phyloP scores from a whole-genome alignment of 345 rosid genomes.

The Heritiera fomes region DNA sequence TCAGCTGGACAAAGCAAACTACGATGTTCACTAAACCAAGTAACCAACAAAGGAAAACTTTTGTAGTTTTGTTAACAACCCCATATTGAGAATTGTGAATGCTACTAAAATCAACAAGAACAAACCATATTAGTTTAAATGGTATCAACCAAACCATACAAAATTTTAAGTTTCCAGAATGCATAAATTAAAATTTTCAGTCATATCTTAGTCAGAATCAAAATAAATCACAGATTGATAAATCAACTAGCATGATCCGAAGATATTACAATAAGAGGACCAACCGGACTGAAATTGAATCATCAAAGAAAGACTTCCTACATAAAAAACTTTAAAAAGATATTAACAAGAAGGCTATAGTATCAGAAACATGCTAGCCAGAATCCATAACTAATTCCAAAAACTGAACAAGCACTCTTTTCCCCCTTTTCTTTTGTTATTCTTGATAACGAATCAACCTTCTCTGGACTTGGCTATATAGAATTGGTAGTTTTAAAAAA shows the following conservation, averaged over 20 bases:
- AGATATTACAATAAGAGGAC: neutral
- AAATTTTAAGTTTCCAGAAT: neutral
- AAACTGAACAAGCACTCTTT: neutral
- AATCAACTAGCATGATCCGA: neutral
- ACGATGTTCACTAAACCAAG: neutral
- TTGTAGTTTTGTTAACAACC: neutral
- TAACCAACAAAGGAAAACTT: neutral
- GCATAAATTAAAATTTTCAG: neutral
- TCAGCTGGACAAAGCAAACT: neutral
- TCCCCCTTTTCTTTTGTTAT: neutral
- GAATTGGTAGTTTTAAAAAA: neutral
- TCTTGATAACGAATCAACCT: neutral
- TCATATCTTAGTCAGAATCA: neutral
- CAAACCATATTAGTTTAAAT: neutral
- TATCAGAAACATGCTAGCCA: neutral
- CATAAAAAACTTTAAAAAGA: conserved; percentile 2
- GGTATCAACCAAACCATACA: neutral
- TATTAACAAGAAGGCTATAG: neutral
- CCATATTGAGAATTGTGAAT: neutral
- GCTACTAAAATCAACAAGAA: conserved; percentile 1
- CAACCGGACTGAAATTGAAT: neutral
- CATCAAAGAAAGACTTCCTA: neutral
- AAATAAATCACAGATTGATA: neutral
- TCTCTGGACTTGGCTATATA: neutral
- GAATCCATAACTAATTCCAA: neutral